These are phyloP conservation scores for Sanghuangporus sanghuang DNA, from an alignment of 1,284 basidiomycete genomes.

Conservation along the genomic window DNA sequence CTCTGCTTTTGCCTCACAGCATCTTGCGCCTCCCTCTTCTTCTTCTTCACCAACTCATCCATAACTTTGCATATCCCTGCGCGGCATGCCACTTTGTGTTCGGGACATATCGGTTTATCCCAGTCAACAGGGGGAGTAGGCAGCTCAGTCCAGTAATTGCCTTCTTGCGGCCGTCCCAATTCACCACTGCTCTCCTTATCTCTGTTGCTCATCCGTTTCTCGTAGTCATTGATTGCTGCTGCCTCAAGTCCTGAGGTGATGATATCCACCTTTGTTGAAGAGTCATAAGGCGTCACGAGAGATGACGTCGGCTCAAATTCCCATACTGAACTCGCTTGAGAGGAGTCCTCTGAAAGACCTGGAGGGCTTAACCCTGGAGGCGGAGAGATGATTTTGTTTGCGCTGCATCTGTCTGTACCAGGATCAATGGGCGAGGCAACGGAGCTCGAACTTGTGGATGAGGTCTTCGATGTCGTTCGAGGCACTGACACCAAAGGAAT, in stretches of 20 bases:
- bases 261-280: neutral
- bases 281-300: neutral
- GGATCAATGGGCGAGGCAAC: neutral
- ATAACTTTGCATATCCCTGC: constrained; percentile 2
- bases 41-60: constrained; percentile 5
- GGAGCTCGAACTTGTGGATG: neutral
- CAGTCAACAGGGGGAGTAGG: constrained; percentile 3
- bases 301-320: neutral
- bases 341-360: neutral
- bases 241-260: neutral
- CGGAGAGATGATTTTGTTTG: neutral
- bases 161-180: neutral
- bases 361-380: constrained; percentile 7
- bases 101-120: constrained; percentile 15
- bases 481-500: neutral
- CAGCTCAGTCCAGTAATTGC: constrained; percentile 1
- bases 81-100: constrained; percentile 10
- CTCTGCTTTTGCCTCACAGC: neutral
- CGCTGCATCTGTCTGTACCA: neutral
- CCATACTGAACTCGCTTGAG: neutral
- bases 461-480: constrained; percentile 3
- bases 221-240: neutral
- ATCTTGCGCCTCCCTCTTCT: constrained; percentile 7
- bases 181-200: neutral
- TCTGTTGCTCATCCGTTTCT: neutral